phyloP scores from a whole-genome alignment of 2,329 filamentous ascomycete species.

The Aureobasidium sp. region DNA sequence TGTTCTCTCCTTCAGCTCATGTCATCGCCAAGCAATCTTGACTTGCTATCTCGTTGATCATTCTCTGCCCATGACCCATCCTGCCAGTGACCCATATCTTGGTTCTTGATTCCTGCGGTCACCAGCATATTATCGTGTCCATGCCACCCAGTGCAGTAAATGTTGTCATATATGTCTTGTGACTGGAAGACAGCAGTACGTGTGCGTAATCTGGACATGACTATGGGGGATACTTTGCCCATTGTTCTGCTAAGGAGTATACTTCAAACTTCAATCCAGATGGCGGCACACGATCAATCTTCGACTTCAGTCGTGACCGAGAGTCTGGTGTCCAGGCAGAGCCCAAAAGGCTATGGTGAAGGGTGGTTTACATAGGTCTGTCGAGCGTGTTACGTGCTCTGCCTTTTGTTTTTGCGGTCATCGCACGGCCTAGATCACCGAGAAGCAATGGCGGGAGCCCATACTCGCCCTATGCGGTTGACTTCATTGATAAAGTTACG shows the following conservation, averaged over 20 bases:
- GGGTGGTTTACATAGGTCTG: neutral
- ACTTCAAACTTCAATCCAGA: too few relatives aligned
- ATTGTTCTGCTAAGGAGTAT: too few relatives aligned
- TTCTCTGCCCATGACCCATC: neutral
- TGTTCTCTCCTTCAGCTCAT: neutral
- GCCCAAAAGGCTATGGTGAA: neutral
- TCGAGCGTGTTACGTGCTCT: neutral
- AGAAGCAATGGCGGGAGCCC: slow-evolving; percentile 61
- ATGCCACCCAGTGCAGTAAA: neutral
- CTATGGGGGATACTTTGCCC: neutral
- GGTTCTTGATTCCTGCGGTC: too few relatives aligned
- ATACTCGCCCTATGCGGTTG: slow-evolving; percentile 74
- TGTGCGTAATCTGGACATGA: too few relatives aligned
- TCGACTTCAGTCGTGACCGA: neutral
- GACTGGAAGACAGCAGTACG: neutral
- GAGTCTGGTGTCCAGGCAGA: neutral
- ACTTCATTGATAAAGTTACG: slow-evolving; percentile 75
- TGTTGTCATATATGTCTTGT: neutral
- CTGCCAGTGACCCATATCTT: neutral
- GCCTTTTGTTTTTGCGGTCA: neutral
- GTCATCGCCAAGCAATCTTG: too few relatives aligned
- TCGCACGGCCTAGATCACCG: neutral
- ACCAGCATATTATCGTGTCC: neutral
- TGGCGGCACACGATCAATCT: neutral
- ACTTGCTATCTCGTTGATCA: too few relatives aligned